A percentile compares a stretch with the other conserved stretches of the same genome.
These are phyloP conservation scores for Sugiyamaella xylanicola DNA, from an alignment of 1,139 yeast genomes.

Conservation along the genomic window DNA sequence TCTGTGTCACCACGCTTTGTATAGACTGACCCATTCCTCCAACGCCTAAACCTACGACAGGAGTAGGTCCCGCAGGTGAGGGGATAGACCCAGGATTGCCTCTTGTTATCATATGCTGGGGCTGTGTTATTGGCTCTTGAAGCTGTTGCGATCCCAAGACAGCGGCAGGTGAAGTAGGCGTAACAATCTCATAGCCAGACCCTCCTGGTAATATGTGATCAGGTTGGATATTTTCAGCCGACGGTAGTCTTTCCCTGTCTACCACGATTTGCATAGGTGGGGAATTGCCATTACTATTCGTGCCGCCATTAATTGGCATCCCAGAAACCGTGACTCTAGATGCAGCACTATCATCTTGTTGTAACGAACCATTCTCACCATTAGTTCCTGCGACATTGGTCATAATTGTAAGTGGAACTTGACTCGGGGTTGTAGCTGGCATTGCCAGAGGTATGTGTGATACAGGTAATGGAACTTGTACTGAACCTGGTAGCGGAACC, in stretches of 20 bases:
- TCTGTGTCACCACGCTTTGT: not conserved
- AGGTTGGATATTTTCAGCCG: constrained; percentile 1
- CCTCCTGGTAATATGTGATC: constrained; percentile 5
- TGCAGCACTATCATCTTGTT: too few species aligned
- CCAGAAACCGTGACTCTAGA: too few species aligned
- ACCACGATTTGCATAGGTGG: not conserved
- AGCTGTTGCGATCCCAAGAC: not conserved
- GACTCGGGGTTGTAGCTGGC: too few species aligned
- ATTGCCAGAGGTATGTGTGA: too few species aligned
- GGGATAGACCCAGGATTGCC: constrained; percentile 1
- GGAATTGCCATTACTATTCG: constrained; percentile 4
- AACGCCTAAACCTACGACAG: constrained; percentile 12
- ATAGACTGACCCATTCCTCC: not conserved
- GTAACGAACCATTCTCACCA: too few species aligned
- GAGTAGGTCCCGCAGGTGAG: not conserved
- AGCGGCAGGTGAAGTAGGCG: constrained; percentile 5
- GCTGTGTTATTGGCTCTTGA: not conserved
- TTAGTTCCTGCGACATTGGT: not conserved
- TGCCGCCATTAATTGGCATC: too few species aligned
- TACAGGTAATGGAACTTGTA: too few species aligned
- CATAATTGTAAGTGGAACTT: not conserved
- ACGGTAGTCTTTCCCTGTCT: not conserved
- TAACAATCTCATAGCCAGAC: constrained; percentile 3
- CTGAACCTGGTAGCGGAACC: too few species aligned
- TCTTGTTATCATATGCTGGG: constrained; percentile 5